These are phyloP conservation scores for Penicillium hesseltinei DNA, from an alignment of 2,329 filamentous ascomycete genomes.

Conservation along the genomic window DNA sequence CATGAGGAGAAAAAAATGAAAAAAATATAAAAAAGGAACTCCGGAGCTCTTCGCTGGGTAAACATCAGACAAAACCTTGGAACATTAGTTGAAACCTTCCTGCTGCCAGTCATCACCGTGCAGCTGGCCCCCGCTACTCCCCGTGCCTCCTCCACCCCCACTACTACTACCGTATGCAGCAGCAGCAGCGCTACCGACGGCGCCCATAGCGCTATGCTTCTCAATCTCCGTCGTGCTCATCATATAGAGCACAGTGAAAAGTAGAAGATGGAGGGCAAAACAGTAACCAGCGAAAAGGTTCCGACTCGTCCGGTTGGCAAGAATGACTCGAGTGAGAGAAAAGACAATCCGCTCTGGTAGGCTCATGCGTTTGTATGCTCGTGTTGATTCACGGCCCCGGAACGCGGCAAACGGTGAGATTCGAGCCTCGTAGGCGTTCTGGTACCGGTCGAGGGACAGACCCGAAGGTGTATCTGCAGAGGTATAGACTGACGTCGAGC, in stretches of 20 bases:
- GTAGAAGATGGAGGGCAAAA: conserved; percentile 78
- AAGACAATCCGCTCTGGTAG: conserved; percentile 87
- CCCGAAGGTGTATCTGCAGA: conserved; percentile 60
- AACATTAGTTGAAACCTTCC: conserved; percentile 52
- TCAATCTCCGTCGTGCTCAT: conserved; percentile 68
- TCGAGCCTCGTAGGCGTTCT: conserved; percentile 89
- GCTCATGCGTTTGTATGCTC: conserved; percentile 91
- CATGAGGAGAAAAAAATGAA: conserved; percentile 1
- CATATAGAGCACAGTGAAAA: conserved; percentile 85
- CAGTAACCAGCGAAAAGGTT: conserved; percentile 95
- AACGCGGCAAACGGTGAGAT: conserved; percentile 96
- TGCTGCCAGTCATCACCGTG: conserved; percentile 61
- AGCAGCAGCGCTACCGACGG: conserved; percentile 43
- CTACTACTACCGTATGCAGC: conserved; percentile 34
- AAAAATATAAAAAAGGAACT: conserved; percentile 9
- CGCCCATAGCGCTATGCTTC: conserved; percentile 58
- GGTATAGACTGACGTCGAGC: conserved; percentile 67
- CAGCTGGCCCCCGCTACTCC: conserved; percentile 33
- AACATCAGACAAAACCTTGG: conserved; percentile 6
- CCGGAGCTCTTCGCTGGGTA: conserved; percentile 19
- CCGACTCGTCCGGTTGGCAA: conserved; percentile 84
- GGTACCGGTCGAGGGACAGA: conserved; percentile 77
- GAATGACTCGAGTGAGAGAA: conserved; percentile 83
- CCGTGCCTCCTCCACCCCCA: conserved; percentile 20
- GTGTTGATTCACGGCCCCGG: conserved; percentile 83